phyloP scores from a whole-genome alignment of 2,329 filamentous ascomycete genomes.

The Beauveria asiatica region DNA sequence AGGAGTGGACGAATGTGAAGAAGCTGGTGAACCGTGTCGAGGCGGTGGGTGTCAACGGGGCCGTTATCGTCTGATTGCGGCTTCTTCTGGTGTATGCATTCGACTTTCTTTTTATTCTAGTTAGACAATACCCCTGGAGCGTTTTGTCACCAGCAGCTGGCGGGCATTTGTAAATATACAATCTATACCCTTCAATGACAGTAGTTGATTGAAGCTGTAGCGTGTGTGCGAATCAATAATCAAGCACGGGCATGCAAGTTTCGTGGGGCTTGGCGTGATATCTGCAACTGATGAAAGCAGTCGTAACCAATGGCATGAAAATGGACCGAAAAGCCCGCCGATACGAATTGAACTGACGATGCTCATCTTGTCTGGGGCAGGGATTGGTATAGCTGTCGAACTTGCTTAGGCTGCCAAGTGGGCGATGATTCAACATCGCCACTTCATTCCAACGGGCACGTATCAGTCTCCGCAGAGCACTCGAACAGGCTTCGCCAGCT shows the following conservation, averaged over 20 bases:
- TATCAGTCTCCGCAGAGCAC: too few relatives aligned
- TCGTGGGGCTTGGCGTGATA: too few relatives aligned
- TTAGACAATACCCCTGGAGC: slow-evolving; percentile 8
- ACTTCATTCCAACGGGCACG: too few relatives aligned
- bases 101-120: background rate
- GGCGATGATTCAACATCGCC: background rate
- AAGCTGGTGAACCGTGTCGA: slow-evolving; percentile 74
- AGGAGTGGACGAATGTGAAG: slow-evolving; percentile 93
- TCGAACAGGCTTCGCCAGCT: too few relatives aligned
- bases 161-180: slow-evolving; percentile 10
- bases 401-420: background rate
- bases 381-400: background rate
- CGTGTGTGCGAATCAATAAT: background rate
- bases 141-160: slow-evolving; percentile 1
- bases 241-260: too few relatives aligned
- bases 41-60: slow-evolving; percentile 43
- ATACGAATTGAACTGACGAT: too few relatives aligned
- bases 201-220: background rate
- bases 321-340: too few relatives aligned
- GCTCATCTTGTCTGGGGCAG: background rate
- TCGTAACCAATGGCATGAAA: too few relatives aligned
- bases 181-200: background rate
- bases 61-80: slow-evolving; percentile 27
- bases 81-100: background rate
- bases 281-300: too few relatives aligned